Percentiles rank a stretch among this genome's conserved stretches.
These are phyloP conservation scores for Aphanomyces astaci DNA, from an alignment of 352 stramenopile genomes.

Conservation along the genomic window DNA sequence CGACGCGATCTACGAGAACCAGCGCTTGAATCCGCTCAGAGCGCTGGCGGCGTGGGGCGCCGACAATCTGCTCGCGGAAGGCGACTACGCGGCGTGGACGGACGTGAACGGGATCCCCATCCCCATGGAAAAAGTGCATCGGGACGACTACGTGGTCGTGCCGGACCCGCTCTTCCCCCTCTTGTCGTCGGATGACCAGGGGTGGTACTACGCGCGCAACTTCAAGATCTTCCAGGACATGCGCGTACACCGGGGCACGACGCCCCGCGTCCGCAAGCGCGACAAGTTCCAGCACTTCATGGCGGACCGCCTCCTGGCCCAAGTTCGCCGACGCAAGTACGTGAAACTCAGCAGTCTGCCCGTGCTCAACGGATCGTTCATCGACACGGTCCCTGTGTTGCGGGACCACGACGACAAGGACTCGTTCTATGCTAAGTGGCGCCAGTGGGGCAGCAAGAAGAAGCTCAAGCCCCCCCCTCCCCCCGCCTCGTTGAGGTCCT, in stretches of 20 bases:
- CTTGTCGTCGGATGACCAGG: constrained; percentile 81
- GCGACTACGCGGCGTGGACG: constrained; percentile 77
- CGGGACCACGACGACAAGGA: constrained; percentile 15
- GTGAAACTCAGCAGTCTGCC: constrained; percentile 21
- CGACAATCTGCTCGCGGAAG: constrained; percentile 59
- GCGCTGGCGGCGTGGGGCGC: constrained; percentile 63
- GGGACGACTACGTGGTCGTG: constrained; percentile 61
- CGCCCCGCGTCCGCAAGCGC: constrained; percentile 34
- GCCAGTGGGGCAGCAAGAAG: constrained; percentile 18
- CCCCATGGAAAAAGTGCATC: constrained; percentile 58
- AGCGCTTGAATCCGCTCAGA: constrained; percentile 69
- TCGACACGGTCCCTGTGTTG: constrained; percentile 8
- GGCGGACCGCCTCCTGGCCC: constrained; percentile 71
- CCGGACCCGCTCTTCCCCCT: constrained; percentile 57
- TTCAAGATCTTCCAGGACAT: constrained; percentile 84
- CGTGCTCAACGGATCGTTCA: neutral
- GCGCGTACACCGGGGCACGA: constrained; percentile 44
- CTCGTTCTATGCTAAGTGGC: constrained; percentile 22
- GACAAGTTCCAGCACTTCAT: constrained; percentile 83
- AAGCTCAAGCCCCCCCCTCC: constrained; percentile 7
- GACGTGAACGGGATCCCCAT: constrained; percentile 81
- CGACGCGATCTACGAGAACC: constrained; percentile 69
- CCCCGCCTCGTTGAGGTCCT: neutral
- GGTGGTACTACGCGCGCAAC: constrained; percentile 80
- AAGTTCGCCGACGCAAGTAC: constrained; percentile 55